Conservation (phyloP, 2,329 filamentous ascomycete species). For the Leptographium lundbergii region DNA sequence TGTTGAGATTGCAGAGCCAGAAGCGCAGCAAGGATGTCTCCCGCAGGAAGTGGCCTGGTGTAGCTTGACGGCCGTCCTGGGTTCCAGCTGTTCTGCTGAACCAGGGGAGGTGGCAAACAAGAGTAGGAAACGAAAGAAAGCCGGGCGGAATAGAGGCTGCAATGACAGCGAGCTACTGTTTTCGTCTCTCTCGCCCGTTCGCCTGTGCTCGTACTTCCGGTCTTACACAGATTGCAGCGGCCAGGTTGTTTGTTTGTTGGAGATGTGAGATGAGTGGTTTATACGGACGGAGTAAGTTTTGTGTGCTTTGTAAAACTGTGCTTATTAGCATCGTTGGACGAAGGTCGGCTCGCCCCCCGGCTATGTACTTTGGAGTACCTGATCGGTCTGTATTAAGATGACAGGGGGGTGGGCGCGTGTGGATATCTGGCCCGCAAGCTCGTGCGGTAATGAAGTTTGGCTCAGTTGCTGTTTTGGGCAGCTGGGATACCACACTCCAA, state of each 20-base stretch:
- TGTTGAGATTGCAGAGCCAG: neutral
- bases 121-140: neutral
- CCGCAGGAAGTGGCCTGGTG: neutral
- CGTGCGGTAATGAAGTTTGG: neutral
- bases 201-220: neutral
- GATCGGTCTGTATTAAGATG: neutral
- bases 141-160: neutral
- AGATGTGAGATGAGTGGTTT: neutral
- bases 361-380: constrained; percentile 2
- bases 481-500: constrained; percentile 1
- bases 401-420: neutral
- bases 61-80: neutral
- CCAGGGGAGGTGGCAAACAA: neutral
- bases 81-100: neutral
- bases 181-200: neutral
- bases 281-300: too few relatives aligned
- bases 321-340: neutral
- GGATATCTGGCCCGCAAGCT: neutral
- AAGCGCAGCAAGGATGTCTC: neutral
- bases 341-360: neutral
- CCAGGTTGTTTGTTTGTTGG: neutral
- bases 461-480: constrained; percentile 8
- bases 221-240: neutral
- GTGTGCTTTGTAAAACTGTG: neutral
- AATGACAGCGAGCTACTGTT: neutral